These are phyloP conservation scores for Coniochaeta ligniaria DNA, from an alignment of 2,329 filamentous ascomycete genomes.

Conservation along the genomic window DNA sequence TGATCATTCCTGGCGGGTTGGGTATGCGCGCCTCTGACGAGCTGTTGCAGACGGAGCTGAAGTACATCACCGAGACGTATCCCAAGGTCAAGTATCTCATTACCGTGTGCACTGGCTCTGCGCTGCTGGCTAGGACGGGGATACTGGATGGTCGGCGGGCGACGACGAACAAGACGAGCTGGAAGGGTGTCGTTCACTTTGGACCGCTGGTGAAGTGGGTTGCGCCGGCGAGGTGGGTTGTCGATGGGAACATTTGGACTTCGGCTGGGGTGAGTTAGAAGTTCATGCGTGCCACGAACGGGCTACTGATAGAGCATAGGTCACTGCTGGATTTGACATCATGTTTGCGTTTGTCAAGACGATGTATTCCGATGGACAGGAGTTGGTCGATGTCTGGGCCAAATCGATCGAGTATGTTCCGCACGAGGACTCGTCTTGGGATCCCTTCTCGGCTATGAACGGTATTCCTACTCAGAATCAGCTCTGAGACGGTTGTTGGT, in stretches of 20 bases:
- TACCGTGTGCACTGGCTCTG: slow-evolving; percentile 60
- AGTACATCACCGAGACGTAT: slow-evolving; percentile 38
- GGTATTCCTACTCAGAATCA: slow-evolving; percentile 9
- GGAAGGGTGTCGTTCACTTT: slow-evolving; percentile 36
- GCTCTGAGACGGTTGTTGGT: neutral
- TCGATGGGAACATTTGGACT: slow-evolving; percentile 61
- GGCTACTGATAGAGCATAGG: slow-evolving; percentile 1
- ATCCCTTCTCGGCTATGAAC: slow-evolving; percentile 10
- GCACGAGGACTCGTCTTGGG: slow-evolving; percentile 9
- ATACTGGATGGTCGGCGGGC: slow-evolving; percentile 52
- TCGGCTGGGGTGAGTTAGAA: slow-evolving; percentile 41
- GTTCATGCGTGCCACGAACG: neutral
- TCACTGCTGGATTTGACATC: slow-evolving; percentile 28
- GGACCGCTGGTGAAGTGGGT: slow-evolving; percentile 47
- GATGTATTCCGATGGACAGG: slow-evolving; percentile 42
- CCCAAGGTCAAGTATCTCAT: slow-evolving; percentile 47
- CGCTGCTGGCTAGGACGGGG: slow-evolving; percentile 49
- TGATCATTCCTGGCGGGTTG: slow-evolving; percentile 58
- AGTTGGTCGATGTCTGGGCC: slow-evolving; percentile 35
- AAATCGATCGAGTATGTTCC: slow-evolving; percentile 46
- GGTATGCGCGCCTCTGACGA: slow-evolving; percentile 33
- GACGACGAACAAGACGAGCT: slow-evolving; percentile 60
- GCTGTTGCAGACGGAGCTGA: slow-evolving; percentile 24
- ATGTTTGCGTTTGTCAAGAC: slow-evolving; percentile 26
- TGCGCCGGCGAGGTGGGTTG: slow-evolving; percentile 53